Evolutionary conservation across 129 eudicot genomes (phyloP), one percentile per base, ranked within the genome.

Genomic region (Kitagawia praeruptora): DNA sequence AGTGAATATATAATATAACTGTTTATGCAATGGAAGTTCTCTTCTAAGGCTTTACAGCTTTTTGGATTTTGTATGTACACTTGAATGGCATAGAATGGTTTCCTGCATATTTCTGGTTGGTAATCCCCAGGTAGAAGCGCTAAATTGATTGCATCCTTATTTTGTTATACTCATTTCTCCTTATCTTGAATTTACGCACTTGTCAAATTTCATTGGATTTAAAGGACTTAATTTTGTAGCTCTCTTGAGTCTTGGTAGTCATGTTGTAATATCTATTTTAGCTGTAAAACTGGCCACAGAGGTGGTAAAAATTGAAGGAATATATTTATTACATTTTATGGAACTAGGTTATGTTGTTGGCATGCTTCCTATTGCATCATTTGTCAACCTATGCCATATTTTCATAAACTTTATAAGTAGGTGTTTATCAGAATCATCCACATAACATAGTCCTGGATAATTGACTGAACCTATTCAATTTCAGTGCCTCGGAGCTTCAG

Each of bases 401-500:
- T 74, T 44, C 23, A 5, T 45, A 18, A 42, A 27, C 23, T 25
- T 23, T 23, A 73, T 18, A 4, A 72, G 76, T 1, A 61, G 14
- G 13, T 2, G 54, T 73, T 8, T 42, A 14, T 74, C 27, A 44
- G 21, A 44, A 10, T 25, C 44, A 39, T 76, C 37, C 67, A 45
- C 72, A 31, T 42, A 37, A 46, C 16, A 75, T 58, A 78, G 45
- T 54, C 39, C 61, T 63, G 64, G 67, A 66, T 78, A 23, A 51
- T 76, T 79, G 28, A 82, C 81, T 23, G 46, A n/a, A 38, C 46
- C 71, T 81, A 13, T 75, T 85, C n/a, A 77, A 82, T 81, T 82
- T 39, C 86, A 89, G 97, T 92, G 80, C 97, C 97, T 6, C 88
- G 97, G 85, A 92, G 85, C 87, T 92, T 92, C 78, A 83, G 97